Base-by-base conservation (phyloP, 192 early-diverging fungal genomes). In the Mortierella hygrophila region DNA sequence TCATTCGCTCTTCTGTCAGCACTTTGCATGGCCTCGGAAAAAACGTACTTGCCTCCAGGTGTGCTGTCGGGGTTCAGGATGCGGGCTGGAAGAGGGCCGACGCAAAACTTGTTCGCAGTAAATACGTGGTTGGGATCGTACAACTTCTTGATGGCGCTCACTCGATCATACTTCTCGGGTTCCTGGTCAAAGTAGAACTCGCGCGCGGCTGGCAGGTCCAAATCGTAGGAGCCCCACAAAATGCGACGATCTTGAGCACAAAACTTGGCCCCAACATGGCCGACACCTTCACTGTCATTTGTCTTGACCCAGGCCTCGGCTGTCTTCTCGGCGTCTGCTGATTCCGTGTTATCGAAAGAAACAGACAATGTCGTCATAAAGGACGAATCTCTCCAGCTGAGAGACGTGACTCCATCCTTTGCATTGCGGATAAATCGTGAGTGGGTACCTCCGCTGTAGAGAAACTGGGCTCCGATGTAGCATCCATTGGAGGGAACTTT, bases 371-470 rank as follows among this genome's bases (percentile, higher is more conserved):
- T 82, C 40, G 35, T 52, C 63, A 5, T n/a, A 82, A 82, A 37
- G 74, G 3, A 1, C 15, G 74, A 41, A 63, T 82, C 80, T 63
- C 80, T 11, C 80, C 80, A 82, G 75, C 74, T 82, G 20, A 82
- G 70, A 35, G 74, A 82, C 0, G 74, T 82, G 74, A 68, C 6
- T 49, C 52, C 69, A 7, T 76, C 73, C 3, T 37, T 68, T 54
- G 71, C 80, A 6, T 82, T 75, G 41, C 41, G 37, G 68, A 11
- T 37, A 65, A 69, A 70, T 60, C 44, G 57, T 9, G 73, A 82
- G 0, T 76, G 49, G 63, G 29, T 21, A 41, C 80, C 80, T 74
- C 80, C 74, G 68, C 41, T 20, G 70, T 82, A 52, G 63, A 75
- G 80, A 57, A 82, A 57, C 54, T 82, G 80, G 65, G 44, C 68